Evolutionary conservation across 2,329 filamentous ascomycete species (phyloP).

Genomic region (Talaromyces islandicus): DNA sequence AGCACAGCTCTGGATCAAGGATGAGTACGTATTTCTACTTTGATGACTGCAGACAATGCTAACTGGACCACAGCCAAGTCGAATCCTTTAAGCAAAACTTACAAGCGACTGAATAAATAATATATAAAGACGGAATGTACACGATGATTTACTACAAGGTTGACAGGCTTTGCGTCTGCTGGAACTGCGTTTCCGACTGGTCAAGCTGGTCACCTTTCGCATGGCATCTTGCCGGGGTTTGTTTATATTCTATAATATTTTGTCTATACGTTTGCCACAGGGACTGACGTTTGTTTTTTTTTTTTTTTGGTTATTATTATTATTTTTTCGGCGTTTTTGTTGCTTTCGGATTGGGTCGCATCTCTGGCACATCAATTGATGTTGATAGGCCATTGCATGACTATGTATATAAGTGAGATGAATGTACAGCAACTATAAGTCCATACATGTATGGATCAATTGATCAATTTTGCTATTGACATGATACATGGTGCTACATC

Average conservation of each 20-base stretch:
- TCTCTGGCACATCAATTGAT: neutral
- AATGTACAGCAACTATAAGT: neutral
- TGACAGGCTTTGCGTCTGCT: neutral
- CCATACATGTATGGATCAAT: neutral
- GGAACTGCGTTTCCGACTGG: neutral
- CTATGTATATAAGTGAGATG: neutral
- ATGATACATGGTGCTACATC: too few relatives aligned
- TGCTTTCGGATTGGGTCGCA: neutral
- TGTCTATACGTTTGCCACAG: neutral
- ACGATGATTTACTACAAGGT: too few relatives aligned
- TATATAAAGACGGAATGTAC: neutral
- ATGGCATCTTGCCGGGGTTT: too few relatives aligned
- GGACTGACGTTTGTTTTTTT: neutral
- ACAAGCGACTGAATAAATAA: neutral
- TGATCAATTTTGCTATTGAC: too few relatives aligned
- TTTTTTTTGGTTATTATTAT: neutral
- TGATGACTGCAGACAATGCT: neutral
- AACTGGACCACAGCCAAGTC: neutral
- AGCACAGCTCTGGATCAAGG: conserved; percentile 3
- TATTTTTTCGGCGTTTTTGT: neutral
- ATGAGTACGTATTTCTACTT: neutral
- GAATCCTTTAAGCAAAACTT: neutral
- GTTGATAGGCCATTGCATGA: neutral
- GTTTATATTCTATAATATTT: neutral
- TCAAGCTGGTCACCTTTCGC: too few relatives aligned